Evolutionary conservation across 2,329 filamentous ascomycete species (phyloP).

Genomic region (Fusarium tjaetaba): DNA sequence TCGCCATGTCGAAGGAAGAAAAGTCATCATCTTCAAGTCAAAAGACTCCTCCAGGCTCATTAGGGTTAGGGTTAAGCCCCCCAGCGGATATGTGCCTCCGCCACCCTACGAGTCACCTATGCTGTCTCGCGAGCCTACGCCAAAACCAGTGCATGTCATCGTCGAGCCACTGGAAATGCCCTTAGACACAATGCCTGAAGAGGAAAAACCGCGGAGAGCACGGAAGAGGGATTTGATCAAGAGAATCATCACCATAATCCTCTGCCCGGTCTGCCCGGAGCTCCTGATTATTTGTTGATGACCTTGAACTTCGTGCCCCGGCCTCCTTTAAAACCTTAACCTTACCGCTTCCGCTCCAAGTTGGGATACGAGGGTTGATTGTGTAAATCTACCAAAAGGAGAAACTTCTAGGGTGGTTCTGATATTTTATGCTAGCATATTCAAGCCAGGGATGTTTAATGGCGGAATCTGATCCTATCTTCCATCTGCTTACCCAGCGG

Average conservation of each 20-base stretch:
- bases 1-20: not conserved
- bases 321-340: no score
- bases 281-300: no score
- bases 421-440: not conserved
- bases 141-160: not conserved
- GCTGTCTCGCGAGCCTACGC: not conserved
- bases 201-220: not conserved
- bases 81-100: not conserved
- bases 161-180: not conserved
- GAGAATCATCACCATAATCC: no score
- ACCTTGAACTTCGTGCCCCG: no score
- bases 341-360: no score
- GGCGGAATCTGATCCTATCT: not conserved
- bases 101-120: not conserved
- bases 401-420: not conserved
- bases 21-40: not conserved
- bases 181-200: not conserved
- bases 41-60: not conserved
- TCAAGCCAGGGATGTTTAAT: no score
- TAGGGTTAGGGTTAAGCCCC: no score
- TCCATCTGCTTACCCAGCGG: not conserved
- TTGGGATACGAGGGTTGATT: no score
- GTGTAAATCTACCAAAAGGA: not conserved
- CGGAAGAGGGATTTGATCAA: no score
- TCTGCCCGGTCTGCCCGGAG: no score